Evolutionary conservation across 805 yeast species (phyloP), one percentile per base, ranked within the genome.

Genomic region (Zygosaccharomyces gambellarensis): DNA sequence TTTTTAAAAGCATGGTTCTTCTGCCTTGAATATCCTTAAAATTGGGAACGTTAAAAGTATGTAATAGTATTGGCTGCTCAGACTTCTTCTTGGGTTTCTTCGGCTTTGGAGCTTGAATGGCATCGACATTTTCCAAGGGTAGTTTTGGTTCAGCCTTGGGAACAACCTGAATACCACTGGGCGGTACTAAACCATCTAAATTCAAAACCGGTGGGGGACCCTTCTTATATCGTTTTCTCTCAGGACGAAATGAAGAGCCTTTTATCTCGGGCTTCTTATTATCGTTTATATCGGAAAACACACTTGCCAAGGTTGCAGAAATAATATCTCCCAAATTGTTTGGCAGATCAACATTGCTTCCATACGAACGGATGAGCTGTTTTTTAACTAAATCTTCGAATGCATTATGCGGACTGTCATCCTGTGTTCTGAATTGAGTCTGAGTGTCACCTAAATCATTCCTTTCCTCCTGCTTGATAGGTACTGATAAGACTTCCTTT

Each of bases 181-280:
- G 69, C 7, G 67, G 67, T 3, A 62, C 62, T n/a, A 61, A 40
- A 2, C 69, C 69, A 48, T 64, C 69, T 8, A 62, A 36, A 42
- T 64, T 64, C 25, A 64, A 43, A 3, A 57, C 58, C n/a, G 57
- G 60, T 9, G 60, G 48, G 9, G 55, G 51, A 23, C 53, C 54
- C 29, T 48, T 57, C 25, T 52, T 52, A 23, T 55, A 23, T 25
- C 48, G 49, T 28, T 50, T 42, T 23, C 53, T 32, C 30, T 30
- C 39, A 19, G 46, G 39, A 17, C 42, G 40, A 27, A 19, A 28
- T 5, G 36, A 46, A 43, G 43, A 49, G 9, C 38, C 36, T 5
- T 48, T 34, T 4, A 14, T 11, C 21, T 47, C 43, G 9, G n/a
- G 27, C 11, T 51, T 36, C 7, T 41, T 39, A 14, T 50, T 51